Conservation (phyloP, 768 basidiomycete genomes). For the Suillus luteus region DNA sequence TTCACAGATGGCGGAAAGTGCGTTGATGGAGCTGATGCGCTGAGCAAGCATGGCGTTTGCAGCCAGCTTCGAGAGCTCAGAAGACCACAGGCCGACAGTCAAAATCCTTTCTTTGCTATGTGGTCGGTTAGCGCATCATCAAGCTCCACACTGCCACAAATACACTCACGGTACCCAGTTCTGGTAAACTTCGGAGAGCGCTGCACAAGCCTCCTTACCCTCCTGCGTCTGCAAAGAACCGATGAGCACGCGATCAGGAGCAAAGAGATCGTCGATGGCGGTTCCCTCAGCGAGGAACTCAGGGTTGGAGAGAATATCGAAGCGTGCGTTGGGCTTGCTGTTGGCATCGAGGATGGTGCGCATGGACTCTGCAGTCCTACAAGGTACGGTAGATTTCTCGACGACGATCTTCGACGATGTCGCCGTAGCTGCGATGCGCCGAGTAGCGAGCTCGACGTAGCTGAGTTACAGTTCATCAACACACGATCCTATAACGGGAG, state of each 20-base stretch:
- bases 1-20: conserved; percentile 97
- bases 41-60: conserved; percentile 99
- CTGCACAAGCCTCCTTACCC: conserved; percentile 77
- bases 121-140: conserved; percentile 7
- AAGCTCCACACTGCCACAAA: conserved; percentile 8
- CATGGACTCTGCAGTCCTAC: conserved; percentile 99
- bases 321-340: conserved; percentile 86
- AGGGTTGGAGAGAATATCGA: conserved; percentile 99
- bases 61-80: conserved; percentile 96
- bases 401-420: conserved; percentile 95
- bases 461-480: conserved; percentile 41
- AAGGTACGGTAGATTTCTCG: conserved; percentile 98
- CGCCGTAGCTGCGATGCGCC: conserved; percentile 92
- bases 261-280: conserved; percentile 85
- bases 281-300: conserved; percentile 99
- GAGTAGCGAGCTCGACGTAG: conserved; percentile 96
- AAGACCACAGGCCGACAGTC: conserved; percentile 97
- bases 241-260: conserved; percentile 94
- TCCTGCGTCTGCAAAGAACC: conserved; percentile 91
- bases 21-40: conserved; percentile 97
- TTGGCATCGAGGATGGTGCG: conserved; percentile 99
- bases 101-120: conserved; percentile 74
- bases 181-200: conserved; percentile 81
- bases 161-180: conserved; percentile 92
- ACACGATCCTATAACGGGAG: conserved; percentile 9